Evolutionary conservation across 1,284 basidiomycete genomes (phyloP).

Genomic region (Albatrellus sp.): DNA sequence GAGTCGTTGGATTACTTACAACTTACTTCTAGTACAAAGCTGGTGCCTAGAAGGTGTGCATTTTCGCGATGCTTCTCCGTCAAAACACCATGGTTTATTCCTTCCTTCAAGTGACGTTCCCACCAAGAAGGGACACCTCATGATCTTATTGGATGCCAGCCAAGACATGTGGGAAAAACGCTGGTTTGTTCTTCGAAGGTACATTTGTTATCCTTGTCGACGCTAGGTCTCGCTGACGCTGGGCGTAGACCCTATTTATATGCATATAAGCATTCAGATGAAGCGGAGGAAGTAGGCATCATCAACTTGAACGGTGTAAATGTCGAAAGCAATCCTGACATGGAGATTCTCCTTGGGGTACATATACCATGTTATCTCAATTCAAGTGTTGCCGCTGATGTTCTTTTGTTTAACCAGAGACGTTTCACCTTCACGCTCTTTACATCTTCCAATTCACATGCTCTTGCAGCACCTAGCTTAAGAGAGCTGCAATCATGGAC

Average conservation of each 20-base stretch:
- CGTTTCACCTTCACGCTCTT: conserved; percentile 79
- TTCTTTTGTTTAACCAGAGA: conserved; percentile 39
- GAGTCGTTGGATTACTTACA: conserved; percentile 43
- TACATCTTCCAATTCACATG: conserved; percentile 83
- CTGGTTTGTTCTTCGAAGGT: conserved; percentile 88
- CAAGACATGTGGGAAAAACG: conserved; percentile 73
- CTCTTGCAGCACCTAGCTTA: conserved; percentile 64
- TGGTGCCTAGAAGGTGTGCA: conserved; percentile 55
- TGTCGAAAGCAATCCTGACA: conserved; percentile 77
- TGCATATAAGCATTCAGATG: conserved; percentile 71
- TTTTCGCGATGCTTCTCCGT: conserved; percentile 3
- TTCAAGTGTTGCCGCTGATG: background rate
- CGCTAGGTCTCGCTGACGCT: background rate
- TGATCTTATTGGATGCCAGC: conserved; percentile 70
- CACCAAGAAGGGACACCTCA: conserved; percentile 75
- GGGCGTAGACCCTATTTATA: conserved; percentile 73
- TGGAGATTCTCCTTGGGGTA: conserved; percentile 79
- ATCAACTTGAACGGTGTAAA: conserved; percentile 80
- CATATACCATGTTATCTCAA: conserved; percentile 8
- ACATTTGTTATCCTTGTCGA: conserved; percentile 10
- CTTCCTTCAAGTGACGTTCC: conserved; percentile 49
- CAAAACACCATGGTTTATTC: background rate
- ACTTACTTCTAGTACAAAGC: conserved; percentile 58
- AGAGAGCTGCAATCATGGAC: conserved; percentile 82
- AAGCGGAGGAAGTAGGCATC: conserved; percentile 74